Percentiles rank a stretch among this genome's conserved stretches.
phyloP scores from a whole-genome alignment of 305 asterid genomes.

The Plantago lanceolata region DNA sequence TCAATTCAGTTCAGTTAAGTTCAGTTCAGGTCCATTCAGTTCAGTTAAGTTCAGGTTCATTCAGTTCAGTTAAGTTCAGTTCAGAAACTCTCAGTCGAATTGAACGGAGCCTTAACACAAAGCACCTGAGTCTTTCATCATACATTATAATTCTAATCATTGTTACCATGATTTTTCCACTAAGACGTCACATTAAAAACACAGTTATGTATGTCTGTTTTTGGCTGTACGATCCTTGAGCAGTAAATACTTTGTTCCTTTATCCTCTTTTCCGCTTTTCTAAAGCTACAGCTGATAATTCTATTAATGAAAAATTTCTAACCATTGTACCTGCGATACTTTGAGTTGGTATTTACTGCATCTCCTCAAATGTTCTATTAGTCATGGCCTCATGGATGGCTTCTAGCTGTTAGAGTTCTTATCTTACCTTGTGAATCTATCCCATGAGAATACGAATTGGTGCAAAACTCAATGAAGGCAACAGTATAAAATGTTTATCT shows the following conservation, averaged over 20 bases:
- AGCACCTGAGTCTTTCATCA: not conserved
- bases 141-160: too few species aligned
- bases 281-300: not conserved
- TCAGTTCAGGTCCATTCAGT: too few species aligned
- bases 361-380: not conserved
- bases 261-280: not conserved
- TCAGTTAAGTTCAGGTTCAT: too few species aligned
- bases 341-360: not conserved
- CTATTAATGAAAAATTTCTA: too few species aligned
- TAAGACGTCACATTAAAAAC: not conserved
- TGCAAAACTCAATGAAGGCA: constrained; percentile 2
- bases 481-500: not conserved
- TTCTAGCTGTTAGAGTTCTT: too few species aligned
- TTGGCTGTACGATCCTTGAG: not conserved
- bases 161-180: not conserved
- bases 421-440: too few species aligned
- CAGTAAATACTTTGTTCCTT: not conserved
- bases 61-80: too few species aligned
- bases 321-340: not conserved
- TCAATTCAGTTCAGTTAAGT: too few species aligned
- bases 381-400: too few species aligned
- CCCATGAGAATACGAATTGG: not conserved
- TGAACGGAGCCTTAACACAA: too few species aligned
- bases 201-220: not conserved
- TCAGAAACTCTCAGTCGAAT: too few species aligned